Evolutionary conservation across 1,284 basidiomycete species (phyloP).

Genomic region (Tilletia caries): DNA sequence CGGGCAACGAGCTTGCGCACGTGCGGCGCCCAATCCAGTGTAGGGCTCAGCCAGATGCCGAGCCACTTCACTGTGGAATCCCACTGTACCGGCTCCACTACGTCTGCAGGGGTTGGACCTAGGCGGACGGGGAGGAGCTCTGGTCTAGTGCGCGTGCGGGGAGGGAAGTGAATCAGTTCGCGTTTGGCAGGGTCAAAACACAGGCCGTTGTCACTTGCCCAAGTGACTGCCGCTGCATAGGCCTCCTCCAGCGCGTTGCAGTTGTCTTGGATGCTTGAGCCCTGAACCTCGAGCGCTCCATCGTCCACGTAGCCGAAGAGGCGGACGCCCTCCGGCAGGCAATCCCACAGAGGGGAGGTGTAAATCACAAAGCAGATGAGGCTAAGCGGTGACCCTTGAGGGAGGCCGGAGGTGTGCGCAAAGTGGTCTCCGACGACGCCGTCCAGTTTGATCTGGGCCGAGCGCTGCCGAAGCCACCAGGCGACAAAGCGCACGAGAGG

Average conservation of each 20-base stretch:
- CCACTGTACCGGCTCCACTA: background rate
- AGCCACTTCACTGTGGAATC: background rate
- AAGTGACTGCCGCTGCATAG: background rate
- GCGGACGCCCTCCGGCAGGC: background rate
- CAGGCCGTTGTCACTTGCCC: background rate
- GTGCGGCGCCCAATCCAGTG: background rate
- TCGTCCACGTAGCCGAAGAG: conserved; percentile 10
- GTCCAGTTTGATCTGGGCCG: background rate
- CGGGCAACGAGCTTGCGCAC: background rate
- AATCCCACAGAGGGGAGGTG: background rate
- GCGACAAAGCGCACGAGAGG: background rate
- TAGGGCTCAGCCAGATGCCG: background rate
- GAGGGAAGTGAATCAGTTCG: conserved; percentile 14
- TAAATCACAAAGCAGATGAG: conserved; percentile 1
- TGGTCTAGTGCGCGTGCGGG: background rate
- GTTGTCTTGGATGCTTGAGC: background rate
- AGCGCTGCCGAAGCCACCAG: background rate
- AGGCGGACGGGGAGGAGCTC: background rate
- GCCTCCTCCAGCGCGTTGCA: background rate
- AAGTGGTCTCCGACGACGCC: background rate
- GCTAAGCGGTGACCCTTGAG: conserved; percentile 6
- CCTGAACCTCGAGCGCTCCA: background rate
- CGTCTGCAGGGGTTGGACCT: background rate
- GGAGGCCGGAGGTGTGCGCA: background rate
- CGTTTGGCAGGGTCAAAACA: background rate